phyloP scores from a whole-genome alignment of 1,284 basidiomycete genomes.

The Puccinia horiana region DNA sequence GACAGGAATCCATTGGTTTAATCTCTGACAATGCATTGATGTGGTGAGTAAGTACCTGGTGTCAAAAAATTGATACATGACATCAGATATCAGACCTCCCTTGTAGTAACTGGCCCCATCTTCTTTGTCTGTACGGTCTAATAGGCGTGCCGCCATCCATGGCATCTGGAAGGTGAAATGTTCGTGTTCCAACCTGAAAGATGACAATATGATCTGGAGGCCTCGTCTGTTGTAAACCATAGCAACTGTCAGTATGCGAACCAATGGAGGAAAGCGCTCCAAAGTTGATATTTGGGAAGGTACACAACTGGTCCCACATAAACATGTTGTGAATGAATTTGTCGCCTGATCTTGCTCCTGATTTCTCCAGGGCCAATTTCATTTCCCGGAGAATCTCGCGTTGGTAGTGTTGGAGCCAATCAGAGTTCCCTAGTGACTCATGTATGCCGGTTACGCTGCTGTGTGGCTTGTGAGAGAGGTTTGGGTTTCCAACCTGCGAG shows the following conservation, averaged over 20 bases:
- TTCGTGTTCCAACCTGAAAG: neutral
- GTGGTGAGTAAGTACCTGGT: neutral
- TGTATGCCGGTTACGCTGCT: neutral
- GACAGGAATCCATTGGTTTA: slow-evolving; percentile 18
- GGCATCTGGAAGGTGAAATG: neutral
- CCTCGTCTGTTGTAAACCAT: neutral
- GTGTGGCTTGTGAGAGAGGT: neutral
- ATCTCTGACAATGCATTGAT: neutral
- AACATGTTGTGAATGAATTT: neutral
- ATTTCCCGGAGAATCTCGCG: neutral
- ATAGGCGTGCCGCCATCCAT: neutral
- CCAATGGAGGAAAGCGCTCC: neutral
- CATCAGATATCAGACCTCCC: slow-evolving; percentile 2
- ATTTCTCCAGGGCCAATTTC: neutral
- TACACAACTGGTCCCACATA: neutral
- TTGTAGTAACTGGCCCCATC: neutral
- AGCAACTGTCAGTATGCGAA: no score
- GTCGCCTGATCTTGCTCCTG: neutral
- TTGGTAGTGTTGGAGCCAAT: neutral
- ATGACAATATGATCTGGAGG: neutral
- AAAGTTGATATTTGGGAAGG: neutral
- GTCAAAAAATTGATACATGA: slow-evolving; percentile 21
- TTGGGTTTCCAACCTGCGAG: neutral
- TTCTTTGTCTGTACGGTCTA: neutral
- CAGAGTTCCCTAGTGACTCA: neutral